These are phyloP conservation scores for Earliella scabrosa DNA, from an alignment of 1,284 basidiomycete species.

Conservation along the genomic window DNA sequence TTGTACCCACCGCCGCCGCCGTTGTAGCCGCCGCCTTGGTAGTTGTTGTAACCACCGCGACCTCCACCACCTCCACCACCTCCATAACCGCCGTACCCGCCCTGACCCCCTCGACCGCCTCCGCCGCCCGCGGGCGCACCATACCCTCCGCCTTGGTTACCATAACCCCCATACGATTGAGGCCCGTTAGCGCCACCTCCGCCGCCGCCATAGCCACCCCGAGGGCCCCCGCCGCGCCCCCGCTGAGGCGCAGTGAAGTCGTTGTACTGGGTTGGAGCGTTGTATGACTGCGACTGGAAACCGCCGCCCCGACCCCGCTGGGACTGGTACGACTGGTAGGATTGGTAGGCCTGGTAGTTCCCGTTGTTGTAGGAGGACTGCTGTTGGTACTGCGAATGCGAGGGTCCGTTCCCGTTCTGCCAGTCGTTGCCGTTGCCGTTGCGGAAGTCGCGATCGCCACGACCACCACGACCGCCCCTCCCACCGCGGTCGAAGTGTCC, in stretches of 20 bases:
- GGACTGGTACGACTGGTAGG: constrained; percentile 20
- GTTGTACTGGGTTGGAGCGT: constrained; percentile 19
- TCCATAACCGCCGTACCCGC: constrained; percentile 33
- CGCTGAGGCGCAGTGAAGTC: constrained; percentile 21
- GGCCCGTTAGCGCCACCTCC: constrained; percentile 1
- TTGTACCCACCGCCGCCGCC: constrained; percentile 12
- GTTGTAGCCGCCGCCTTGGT: constrained; percentile 25
- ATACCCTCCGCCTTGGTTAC: constrained; percentile 30
- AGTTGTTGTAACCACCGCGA: too few species aligned
- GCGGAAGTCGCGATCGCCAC: constrained; percentile 23
- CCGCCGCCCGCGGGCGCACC: constrained; percentile 5
- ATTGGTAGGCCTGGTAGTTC: constrained; percentile 10
- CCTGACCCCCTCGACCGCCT: constrained; percentile 30
- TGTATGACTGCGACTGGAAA: constrained; percentile 11
- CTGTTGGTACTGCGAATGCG: constrained; percentile 18
- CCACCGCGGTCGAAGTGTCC: constrained; percentile 23
- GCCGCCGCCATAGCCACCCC: constrained; percentile 13
- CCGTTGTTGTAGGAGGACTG: constrained; percentile 15
- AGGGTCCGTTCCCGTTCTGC: constrained; percentile 14
- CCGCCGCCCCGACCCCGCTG: constrained; percentile 22
- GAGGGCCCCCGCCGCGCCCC: constrained; percentile 19
- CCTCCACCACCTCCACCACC: constrained; percentile 5
- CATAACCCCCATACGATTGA: constrained; percentile 13
- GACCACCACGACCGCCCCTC: constrained; percentile 22
- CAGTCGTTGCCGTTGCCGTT: constrained; percentile 20